Evolutionary conservation across 2,329 filamentous ascomycete species (phyloP), one percentile per base, ranked within the genome.

Genomic region (Cladosporium sphaerospermum): DNA sequence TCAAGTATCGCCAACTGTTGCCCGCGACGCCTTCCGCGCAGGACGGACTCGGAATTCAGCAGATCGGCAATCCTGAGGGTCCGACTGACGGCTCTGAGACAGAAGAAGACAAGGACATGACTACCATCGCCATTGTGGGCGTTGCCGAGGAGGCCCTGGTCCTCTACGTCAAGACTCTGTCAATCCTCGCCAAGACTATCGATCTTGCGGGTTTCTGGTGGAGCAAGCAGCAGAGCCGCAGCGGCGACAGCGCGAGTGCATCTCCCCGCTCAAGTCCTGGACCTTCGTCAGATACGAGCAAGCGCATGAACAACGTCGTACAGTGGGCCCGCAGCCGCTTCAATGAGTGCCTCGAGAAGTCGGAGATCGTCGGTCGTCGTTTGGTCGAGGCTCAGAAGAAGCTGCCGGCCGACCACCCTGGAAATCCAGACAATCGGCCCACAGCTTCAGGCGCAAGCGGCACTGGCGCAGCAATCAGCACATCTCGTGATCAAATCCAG

Each of bases 1-100:
- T 99, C 66, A 99, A 99, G 71, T 96, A 95, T 72, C 93, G 95
- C 70, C 93, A 99, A 70, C 79, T 99, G n/a, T 82, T 96, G 46
- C 93, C 93, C 3, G 75, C 93, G 42, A 84, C 89, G 1, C 93
- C 92, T 1, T 92, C 88, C 0, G 81, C 80, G 59, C 83, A 88
- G 45, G 83, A 86, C 60, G 83, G 82, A 5, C 77, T 89, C 3
- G 84, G 85, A 6, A 73, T 77, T 41, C 73, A 72, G 46, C 68
- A 70, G 48, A 83, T 84, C 11, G 69, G 79, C n/a, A 72, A 74
- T 3, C 66, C 74, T 8, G 82, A 85, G 3, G 76, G 78, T 63
- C 65, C 77, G 58, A 67, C 71, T 10, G 80, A 83, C 16, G 68
- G 69, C 4, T 72, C 77, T n/a, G 70, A 73, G n/a, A 70, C 72